These are phyloP conservation scores for Termitomyces sp. DNA, from an alignment of 768 basidiomycete genomes.

Conservation along the genomic window DNA sequence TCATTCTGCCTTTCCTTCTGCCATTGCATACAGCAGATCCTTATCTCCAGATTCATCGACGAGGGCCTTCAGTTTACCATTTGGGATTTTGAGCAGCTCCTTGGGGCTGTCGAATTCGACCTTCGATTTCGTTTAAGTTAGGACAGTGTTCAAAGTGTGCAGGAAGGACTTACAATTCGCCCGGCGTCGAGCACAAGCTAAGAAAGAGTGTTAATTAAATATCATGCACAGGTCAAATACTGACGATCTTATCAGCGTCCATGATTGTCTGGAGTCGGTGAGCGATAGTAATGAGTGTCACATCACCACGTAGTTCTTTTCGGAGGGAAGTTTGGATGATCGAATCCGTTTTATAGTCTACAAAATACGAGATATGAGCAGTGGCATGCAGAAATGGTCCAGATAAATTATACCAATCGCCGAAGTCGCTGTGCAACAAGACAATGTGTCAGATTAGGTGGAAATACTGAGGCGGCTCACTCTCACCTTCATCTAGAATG, in stretches of 20 bases:
- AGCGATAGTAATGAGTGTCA: constrained; percentile 66
- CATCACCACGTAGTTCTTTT: constrained; percentile 56
- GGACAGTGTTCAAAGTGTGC: background rate
- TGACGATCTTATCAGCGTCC: constrained; percentile 57
- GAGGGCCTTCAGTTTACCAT: constrained; percentile 49
- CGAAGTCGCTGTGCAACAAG: constrained; percentile 36
- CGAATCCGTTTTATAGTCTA: constrained; percentile 62
- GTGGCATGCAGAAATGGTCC: background rate
- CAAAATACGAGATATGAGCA: background rate
- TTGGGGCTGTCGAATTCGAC: constrained; percentile 56
- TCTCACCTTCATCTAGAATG: constrained; percentile 59
- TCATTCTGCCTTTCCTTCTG: constrained; percentile 15
- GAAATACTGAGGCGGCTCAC: constrained; percentile 23
- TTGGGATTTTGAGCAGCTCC: constrained; percentile 49
- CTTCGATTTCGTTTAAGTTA: constrained; percentile 15
- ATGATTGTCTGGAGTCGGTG: constrained; percentile 71
- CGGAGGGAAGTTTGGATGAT: constrained; percentile 72
- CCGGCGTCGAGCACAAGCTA: constrained; percentile 58
- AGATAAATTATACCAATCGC: constrained; percentile 40
- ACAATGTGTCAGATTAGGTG: constrained; percentile 29
- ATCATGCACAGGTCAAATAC: constrained; percentile 20
- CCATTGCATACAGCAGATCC: constrained; percentile 47
- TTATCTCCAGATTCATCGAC: constrained; percentile 62
- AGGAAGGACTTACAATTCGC: constrained; percentile 36
- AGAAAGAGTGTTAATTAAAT: background rate